Percentiles rank a stretch among this genome's conserved stretches.
Evolutionary conservation across 805 yeast species (phyloP).

Genomic region (Candida nanaspora): DNA sequence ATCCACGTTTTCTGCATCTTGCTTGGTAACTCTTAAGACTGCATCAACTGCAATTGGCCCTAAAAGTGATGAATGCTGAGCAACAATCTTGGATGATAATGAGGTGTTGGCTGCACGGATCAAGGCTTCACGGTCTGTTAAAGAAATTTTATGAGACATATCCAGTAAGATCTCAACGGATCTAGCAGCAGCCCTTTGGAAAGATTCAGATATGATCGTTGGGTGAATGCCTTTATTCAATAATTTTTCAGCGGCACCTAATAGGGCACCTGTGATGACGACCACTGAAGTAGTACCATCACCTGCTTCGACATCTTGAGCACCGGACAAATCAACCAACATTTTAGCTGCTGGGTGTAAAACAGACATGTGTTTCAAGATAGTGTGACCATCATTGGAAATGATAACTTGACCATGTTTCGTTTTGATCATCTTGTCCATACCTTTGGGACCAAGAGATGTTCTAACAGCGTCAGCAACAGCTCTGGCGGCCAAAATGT

Average conservation of each 20-base stretch:
- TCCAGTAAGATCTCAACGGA: conserved; percentile 76
- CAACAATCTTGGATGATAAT: conserved; percentile 87
- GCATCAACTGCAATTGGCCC: conserved; percentile 95
- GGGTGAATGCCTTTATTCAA: conserved; percentile 93
- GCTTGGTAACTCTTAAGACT: conserved; percentile 58
- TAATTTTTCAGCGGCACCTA: conserved; percentile 91
- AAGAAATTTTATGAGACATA: conserved; percentile 77
- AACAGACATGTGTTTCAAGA: conserved; percentile 94
- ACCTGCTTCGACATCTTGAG: conserved; percentile 99
- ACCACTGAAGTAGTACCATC: conserved; percentile 99
- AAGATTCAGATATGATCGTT: conserved; percentile 86
- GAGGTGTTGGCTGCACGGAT: conserved; percentile 94
- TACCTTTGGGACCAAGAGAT: conserved; percentile 96
- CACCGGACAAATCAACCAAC: conserved; percentile 93
- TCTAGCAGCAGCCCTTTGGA: conserved; percentile 81
- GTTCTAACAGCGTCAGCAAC: conserved; percentile 95
- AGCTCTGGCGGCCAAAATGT: conserved; percentile 87
- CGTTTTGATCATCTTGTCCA: conserved; percentile 98
- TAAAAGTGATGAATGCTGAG: conserved; percentile 78
- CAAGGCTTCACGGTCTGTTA: conserved; percentile 74
- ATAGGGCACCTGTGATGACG: conserved; percentile 85
- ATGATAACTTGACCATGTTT: conserved; percentile 87
- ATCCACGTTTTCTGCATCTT: conserved; percentile 61
- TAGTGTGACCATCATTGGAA: conserved; percentile 98
- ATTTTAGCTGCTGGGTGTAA: conserved; percentile 98